Evolutionary conservation across 768 basidiomycete genomes (phyloP).

Genomic region (Panellus pusillus): DNA sequence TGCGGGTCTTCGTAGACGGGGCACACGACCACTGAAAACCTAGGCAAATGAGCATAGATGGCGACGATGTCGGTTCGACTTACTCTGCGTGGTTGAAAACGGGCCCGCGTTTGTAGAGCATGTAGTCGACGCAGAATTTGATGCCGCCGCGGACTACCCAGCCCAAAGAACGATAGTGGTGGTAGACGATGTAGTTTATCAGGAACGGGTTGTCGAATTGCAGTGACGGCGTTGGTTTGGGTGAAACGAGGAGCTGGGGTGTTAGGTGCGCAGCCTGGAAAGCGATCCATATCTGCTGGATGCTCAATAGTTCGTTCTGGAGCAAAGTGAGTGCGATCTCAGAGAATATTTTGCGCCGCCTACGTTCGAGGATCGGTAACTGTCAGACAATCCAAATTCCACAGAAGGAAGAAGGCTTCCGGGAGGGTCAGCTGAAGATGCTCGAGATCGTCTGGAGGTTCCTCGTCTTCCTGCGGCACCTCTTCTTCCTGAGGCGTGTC

Average conservation of each 20-base stretch:
- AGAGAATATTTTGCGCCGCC: constrained; percentile 40
- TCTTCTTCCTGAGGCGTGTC: constrained; percentile 30
- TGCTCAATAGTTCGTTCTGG: constrained; percentile 55
- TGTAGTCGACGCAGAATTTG: constrained; percentile 96
- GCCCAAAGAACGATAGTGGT: constrained; percentile 93
- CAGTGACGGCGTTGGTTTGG: constrained; percentile 28
- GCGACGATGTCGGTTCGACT: constrained; percentile 3
- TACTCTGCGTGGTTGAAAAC: constrained; percentile 96
- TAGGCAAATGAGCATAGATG: constrained; percentile 32
- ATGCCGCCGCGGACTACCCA: constrained; percentile 96
- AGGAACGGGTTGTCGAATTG: constrained; percentile 92
- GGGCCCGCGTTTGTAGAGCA: constrained; percentile 92
- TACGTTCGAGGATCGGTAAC: constrained; percentile 70
- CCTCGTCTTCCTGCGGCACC: constrained; percentile 44
- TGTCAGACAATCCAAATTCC: constrained; percentile 81
- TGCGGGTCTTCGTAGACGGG: constrained; percentile 83
- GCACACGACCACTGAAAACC: constrained; percentile 88
- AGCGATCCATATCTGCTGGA: constrained; percentile 60
- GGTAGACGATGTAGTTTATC: constrained; percentile 85
- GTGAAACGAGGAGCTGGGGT: constrained; percentile 34
- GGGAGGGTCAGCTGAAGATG: constrained; percentile 88
- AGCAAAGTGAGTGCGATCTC: not conserved
- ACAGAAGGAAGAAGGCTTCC: constrained; percentile 87
- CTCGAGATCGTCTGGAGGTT: constrained; percentile 71
- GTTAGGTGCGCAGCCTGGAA: constrained; percentile 60